Base-by-base conservation (phyloP, 2,329 filamentous ascomycete genomes). In the Aurifilum marmelostoma region DNA sequence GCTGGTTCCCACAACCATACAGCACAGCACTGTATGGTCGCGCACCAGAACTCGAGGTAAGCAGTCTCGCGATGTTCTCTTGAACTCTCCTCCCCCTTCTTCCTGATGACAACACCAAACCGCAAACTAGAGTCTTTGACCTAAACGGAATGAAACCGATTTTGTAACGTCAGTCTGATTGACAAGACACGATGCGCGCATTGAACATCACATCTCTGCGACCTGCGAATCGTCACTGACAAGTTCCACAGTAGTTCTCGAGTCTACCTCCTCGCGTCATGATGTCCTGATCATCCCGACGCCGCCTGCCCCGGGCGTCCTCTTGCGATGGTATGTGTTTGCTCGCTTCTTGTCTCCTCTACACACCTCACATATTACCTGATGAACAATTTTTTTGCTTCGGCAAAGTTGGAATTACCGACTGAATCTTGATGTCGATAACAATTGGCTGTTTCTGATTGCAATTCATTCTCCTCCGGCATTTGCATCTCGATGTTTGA, bases 81-180 rank as follows among this genome's bases (percentile, higher is more conserved):
- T 12, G 21, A 21, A 73, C 43, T 34, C 34, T 34, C 34, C 62
- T 63, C 70, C 73, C 75, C 73, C 71, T 72, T 73, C 77, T 83
- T 81, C 82, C 79, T 93, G 92, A 95, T 95, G 92, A 94, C 89
- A 93, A 83, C 80, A 80, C 84, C 83, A 85, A 90, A 93, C 91
- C 91, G 88, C 90, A 90, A 94, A 94, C 92, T 97, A 97, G 93
- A 97, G 93, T 97, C 93, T 97, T 96, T 96, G 93, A 97, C 89
- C 91, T 84, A 80, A 79, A 80, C 32, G 85, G 89, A 87, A 91
- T 95, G 92, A 94, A 94, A 95, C 90, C 81, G 88, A 79, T 85
- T 88, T 89, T 92, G 90, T 88, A 90, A 95, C 92, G 92, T 96
- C 92, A 96, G 92, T 93, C 92, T 96, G 92, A 81, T 78, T 70